Evolutionary conservation across 768 basidiomycete species (phyloP), one percentile per base, ranked within the genome.

Genomic region (Trametes punicea): DNA sequence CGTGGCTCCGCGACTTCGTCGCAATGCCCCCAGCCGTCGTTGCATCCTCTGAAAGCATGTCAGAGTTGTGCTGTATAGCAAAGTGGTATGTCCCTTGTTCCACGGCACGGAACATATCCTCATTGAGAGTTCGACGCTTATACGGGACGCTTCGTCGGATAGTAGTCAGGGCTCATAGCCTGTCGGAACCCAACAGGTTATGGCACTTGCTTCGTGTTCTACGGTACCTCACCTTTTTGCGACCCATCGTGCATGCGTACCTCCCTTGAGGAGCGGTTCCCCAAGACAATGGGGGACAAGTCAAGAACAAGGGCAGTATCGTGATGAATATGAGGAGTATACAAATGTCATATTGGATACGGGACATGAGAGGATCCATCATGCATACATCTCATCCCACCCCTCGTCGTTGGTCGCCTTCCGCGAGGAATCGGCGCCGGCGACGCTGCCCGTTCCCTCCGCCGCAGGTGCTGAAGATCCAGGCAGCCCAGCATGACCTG

Each of bases 351-450:
- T n/a, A 23, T 13, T 8, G 42, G 15, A 36, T 9, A 44, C 10
- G 5, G 36, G 7, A 23, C n/a, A 21, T 36, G 47, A 25, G 15
- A 20, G 36, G 21, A 31, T 26, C 13, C 23, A 31, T 15, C 15
- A 36, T 42, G 77, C 68, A 68, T 88, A 88, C 78, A 87, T 82
- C 47, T 87, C 83, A 42, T 86, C 85, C 77, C 77, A 81, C 20
- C 80, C 83, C 47, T 81, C 79, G 23, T 80, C 78, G 29, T 77
- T 76, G 11, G 70, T 74, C 38, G 62, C 46, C 25, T 29, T 62
- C 56, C 58, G 39, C 13, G 40, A 23, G 26, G 55, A 54, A 40
- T 38, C 52, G 11, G 34, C 54, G 10, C 59, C 56, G 26, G 53
- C 54, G 16, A 41, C 38, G 26, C 42, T 39, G 26, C 26, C 49